Evolutionary conservation across 495 filamentous ascomycete genomes (phyloP), one percentile per base, ranked within the genome.

Genomic region (Penicillium riverlandense): DNA sequence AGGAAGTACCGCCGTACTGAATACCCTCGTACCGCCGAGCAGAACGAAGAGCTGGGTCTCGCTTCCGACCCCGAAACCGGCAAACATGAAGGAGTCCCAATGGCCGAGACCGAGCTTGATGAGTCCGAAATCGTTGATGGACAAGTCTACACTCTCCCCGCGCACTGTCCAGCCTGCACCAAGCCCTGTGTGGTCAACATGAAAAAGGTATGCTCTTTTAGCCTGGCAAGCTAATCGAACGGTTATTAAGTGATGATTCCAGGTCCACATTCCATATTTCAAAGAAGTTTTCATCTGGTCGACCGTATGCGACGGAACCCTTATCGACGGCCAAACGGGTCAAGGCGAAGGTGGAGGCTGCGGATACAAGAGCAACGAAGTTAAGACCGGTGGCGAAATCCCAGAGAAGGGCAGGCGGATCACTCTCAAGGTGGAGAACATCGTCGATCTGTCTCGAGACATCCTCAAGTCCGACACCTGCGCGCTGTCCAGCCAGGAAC

Each of bases 391-490:
- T 49, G 94, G 92, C 44, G 88, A 81, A 52, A 79, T 99, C 14
- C 92, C 94, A 7, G 84, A 84, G 38, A 85, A 86, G 61, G 92
- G 92, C 36, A 83, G 83, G 61, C 84, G 79, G 39, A 92, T 96
- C 43, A 89, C 77, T 2, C 72, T 99, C 35, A 66, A 69, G 34
- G 87, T 97, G 15, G 74, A 84, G 52, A 81, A 69, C 30, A 56
- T 70, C n/a, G 76, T 80, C 32, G 92, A 99, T 63, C 78, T 99
- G 10, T 79, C 78, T 7, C 79, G 92, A 48, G 92, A 99, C 61
- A 94, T 99, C 47, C 77, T 99, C 42, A 99, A 99, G 74, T 90
- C 86, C 56, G 92, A 97, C 65, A 91, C 85, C 31, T 96, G 90
- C 56, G 77, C 79, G 6, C 71, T 99, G 39, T 72, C 79, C 53